Conservation (phyloP, 352 stramenopile genomes). For the Phytophthora pinifolia region DNA sequence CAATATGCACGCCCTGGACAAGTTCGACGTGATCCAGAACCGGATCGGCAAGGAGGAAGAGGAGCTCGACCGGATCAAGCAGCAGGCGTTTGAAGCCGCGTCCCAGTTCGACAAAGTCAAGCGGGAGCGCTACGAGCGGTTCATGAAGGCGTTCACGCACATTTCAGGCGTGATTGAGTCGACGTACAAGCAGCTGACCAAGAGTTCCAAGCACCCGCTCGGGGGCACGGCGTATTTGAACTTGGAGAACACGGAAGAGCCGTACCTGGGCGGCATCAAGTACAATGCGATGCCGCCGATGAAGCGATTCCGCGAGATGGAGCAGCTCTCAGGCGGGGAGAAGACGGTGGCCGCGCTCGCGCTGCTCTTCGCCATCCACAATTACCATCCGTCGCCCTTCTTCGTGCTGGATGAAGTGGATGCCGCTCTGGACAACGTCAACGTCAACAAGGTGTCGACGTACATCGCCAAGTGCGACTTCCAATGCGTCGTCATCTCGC, state of each 20-base stretch:
- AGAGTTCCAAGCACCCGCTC: slow-evolving; percentile 96
- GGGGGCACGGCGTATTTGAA: slow-evolving; percentile 83
- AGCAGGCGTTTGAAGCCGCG: slow-evolving; percentile 54
- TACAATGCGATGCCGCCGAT: slow-evolving; percentile 99
- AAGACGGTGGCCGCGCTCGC: slow-evolving; percentile 99
- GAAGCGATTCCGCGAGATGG: slow-evolving; percentile 99
- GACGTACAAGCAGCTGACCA: slow-evolving; percentile 98
- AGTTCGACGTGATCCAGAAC: slow-evolving; percentile 84
- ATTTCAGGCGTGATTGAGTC: slow-evolving; percentile 92
- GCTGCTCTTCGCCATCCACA: slow-evolving; percentile 99
- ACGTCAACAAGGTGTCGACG: slow-evolving; percentile 98
- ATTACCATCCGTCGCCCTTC: slow-evolving; percentile 95
- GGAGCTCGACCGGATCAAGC: slow-evolving; percentile 75
- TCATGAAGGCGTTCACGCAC: slow-evolving; percentile 95
- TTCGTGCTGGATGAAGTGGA: slow-evolving; percentile 99
- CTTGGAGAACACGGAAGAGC: slow-evolving; percentile 92
- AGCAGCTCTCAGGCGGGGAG: slow-evolving; percentile 98
- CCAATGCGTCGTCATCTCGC: slow-evolving; percentile 98
- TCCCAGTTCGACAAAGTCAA: slow-evolving; percentile 83
- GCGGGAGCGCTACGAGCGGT: slow-evolving; percentile 68
- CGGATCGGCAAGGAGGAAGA: slow-evolving; percentile 81
- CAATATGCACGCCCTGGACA: slow-evolving; percentile 96
- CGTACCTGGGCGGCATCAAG: slow-evolving; percentile 98
- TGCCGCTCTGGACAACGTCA: slow-evolving; percentile 99
- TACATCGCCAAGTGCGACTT: slow-evolving; percentile 96